Conservation (phyloP, 2,329 filamentous ascomycete genomes). For the Claviceps maximensis region DNA sequence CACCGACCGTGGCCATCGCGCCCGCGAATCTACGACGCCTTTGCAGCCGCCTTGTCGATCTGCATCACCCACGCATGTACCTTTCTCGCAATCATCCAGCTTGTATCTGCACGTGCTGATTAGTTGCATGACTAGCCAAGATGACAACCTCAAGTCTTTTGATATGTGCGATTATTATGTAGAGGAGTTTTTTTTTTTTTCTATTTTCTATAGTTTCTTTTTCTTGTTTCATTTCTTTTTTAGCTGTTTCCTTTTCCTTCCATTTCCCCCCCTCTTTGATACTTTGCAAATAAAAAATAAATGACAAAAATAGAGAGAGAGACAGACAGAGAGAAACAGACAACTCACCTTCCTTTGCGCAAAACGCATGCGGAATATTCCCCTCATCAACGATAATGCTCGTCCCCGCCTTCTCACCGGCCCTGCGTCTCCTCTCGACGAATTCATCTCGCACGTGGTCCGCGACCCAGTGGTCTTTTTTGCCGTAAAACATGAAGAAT, state of each 20-base stretch:
- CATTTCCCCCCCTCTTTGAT: too few species aligned
- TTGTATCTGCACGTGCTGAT: constrained; percentile 12
- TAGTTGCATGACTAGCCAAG: not conserved
- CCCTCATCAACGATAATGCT: constrained; percentile 41
- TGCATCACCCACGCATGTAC: constrained; percentile 18
- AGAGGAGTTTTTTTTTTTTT: not conserved
- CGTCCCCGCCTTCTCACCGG: constrained; percentile 26
- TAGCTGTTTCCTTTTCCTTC: too few species aligned
- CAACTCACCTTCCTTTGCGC: constrained; percentile 26
- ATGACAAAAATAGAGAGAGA: constrained; percentile 1
- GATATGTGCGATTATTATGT: too few species aligned
- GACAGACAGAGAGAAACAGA: not conserved
- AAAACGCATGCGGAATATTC: constrained; percentile 48
- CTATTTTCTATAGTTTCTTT: too few species aligned
- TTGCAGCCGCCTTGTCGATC: constrained; percentile 11
- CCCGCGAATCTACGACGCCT: not conserved
- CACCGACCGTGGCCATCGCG: too few species aligned
- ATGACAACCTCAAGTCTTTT: too few species aligned
- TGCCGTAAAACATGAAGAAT: constrained; percentile 47
- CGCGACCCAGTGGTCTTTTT: constrained; percentile 50
- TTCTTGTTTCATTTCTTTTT: too few species aligned
- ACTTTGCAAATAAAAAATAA: not conserved
- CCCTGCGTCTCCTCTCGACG: constrained; percentile 21
- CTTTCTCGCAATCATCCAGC: constrained; percentile 16
- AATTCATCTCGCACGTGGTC: constrained; percentile 42